These are phyloP conservation scores for Orbilia blumenaviensis DNA, from an alignment of 2,329 filamentous ascomycete genomes.

Conservation along the genomic window DNA sequence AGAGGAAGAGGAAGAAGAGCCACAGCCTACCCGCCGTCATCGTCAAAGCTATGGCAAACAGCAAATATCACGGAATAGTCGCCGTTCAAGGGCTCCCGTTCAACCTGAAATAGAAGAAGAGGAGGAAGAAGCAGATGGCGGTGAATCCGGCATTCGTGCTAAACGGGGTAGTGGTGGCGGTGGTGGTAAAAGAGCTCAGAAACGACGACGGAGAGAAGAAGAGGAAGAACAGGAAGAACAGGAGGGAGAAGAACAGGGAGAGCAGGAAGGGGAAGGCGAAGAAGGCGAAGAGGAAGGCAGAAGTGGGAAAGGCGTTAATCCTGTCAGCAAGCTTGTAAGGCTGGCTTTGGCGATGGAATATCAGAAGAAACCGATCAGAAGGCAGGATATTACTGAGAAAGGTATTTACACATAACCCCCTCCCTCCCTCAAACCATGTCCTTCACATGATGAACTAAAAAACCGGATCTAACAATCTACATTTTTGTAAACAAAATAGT, in stretches of 20 bases:
- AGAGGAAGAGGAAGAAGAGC: constrained; percentile 33
- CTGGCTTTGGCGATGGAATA: constrained; percentile 74
- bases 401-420: constrained; percentile 62
- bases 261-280: constrained; percentile 56
- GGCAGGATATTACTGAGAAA: constrained; percentile 72
- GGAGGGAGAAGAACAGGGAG: constrained; percentile 37
- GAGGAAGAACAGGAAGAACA: constrained; percentile 25
- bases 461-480: neutral
- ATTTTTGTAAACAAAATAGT: constrained; percentile 66
- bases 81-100: neutral
- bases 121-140: neutral
- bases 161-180: too few relatives aligned
- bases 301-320: constrained; percentile 56
- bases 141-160: constrained; percentile 11
- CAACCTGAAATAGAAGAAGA: constrained; percentile 2
- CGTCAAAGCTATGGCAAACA: neutral
- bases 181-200: neutral
- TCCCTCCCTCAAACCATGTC: constrained; percentile 51
- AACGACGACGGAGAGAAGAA: constrained; percentile 5
- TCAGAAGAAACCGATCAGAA: constrained; percentile 69
- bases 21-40: constrained; percentile 10
- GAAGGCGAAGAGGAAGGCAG: constrained; percentile 56
- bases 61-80: neutral
- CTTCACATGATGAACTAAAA: neutral
- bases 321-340: constrained; percentile 74